Conservation (phyloP, 495 filamentous ascomycete species). For the Aspergillus campestris region DNA sequence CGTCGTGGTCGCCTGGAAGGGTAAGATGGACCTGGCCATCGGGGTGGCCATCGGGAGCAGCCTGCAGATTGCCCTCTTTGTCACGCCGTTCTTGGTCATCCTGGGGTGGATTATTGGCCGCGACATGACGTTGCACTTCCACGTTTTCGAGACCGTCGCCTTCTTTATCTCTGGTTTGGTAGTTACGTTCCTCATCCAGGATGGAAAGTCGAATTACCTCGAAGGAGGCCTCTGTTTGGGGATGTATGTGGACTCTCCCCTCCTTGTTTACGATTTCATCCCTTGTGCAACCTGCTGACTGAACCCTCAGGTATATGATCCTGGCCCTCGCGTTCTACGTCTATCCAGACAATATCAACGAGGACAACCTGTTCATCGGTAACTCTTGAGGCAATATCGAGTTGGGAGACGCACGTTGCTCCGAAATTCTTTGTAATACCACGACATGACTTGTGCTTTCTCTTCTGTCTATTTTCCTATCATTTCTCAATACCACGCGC, state of each 20-base stretch:
- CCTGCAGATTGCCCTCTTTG: slow-evolving; percentile 90
- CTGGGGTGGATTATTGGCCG: slow-evolving; percentile 81
- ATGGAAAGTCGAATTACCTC: slow-evolving; percentile 92
- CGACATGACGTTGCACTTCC: slow-evolving; percentile 87
- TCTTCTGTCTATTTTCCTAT: too few relatives aligned
- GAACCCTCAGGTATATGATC: slow-evolving; percentile 54
- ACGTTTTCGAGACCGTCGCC: slow-evolving; percentile 87
- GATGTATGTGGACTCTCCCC: slow-evolving; percentile 44
- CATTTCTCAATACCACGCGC: too few relatives aligned
- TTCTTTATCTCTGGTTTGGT: slow-evolving; percentile 86
- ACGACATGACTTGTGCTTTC: too few relatives aligned
- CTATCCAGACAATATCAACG: slow-evolving; percentile 57
- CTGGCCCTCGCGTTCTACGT: slow-evolving; percentile 87
- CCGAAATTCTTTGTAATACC: too few relatives aligned
- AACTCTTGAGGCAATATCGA: too few relatives aligned
- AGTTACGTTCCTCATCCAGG: slow-evolving; percentile 86
- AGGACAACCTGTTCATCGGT: slow-evolving; percentile 10
- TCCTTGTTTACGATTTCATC: background rate
- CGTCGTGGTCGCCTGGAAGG: slow-evolving; percentile 80
- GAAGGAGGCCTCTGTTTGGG: slow-evolving; percentile 85
- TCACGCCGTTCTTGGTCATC: slow-evolving; percentile 85
- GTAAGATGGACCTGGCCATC: slow-evolving; percentile 98
- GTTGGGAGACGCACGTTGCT: too few relatives aligned
- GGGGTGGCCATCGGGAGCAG: slow-evolving; percentile 88
- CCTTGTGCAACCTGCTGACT: background rate